A percentile compares a stretch with the other conserved stretches of the same genome.
These are phyloP conservation scores for Paraphaeosphaeria sporulosa DNA, from an alignment of 2,329 filamentous ascomycete species.

Conservation along the genomic window DNA sequence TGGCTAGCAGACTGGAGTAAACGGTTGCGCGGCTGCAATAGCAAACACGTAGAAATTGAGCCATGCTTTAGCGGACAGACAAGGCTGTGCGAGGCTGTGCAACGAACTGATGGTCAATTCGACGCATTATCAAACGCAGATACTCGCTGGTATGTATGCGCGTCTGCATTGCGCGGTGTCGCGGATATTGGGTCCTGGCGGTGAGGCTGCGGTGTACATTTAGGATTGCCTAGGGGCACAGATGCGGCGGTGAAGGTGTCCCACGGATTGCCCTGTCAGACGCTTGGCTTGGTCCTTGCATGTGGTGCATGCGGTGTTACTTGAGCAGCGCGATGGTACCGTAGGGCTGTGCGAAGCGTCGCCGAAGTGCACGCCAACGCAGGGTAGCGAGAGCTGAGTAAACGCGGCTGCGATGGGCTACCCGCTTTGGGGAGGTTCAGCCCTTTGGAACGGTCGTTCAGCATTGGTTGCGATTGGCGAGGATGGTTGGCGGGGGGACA, in stretches of 20 bases:
- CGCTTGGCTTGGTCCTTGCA: constrained; percentile 20
- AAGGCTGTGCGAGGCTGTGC: constrained; percentile 1
- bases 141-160: constrained; percentile 3
- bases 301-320: constrained; percentile 21
- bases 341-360: constrained; percentile 31
- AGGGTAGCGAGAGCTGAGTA: constrained; percentile 30
- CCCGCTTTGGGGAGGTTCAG: constrained; percentile 21
- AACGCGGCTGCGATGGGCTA: constrained; percentile 8
- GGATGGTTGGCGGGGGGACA: constrained; percentile 1
- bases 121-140: constrained; percentile 3
- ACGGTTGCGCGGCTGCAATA: too few relatives aligned
- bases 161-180: constrained; percentile 3
- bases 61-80: constrained; percentile 5
- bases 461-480: constrained; percentile 13
- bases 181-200: constrained; percentile 16
- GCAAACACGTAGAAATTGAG: neutral
- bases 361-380: constrained; percentile 12
- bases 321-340: constrained; percentile 22
- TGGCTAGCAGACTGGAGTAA: too few relatives aligned
- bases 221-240: constrained; percentile 23
- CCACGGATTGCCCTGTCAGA: constrained; percentile 17
- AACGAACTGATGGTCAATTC: constrained; percentile 9
- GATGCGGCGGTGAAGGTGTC: constrained; percentile 27
- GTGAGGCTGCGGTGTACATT: constrained; percentile 19
- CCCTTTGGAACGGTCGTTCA: constrained; percentile 21